Evolutionary conservation across 1,284 basidiomycete genomes (phyloP).

Genomic region (Irpex sp.): DNA sequence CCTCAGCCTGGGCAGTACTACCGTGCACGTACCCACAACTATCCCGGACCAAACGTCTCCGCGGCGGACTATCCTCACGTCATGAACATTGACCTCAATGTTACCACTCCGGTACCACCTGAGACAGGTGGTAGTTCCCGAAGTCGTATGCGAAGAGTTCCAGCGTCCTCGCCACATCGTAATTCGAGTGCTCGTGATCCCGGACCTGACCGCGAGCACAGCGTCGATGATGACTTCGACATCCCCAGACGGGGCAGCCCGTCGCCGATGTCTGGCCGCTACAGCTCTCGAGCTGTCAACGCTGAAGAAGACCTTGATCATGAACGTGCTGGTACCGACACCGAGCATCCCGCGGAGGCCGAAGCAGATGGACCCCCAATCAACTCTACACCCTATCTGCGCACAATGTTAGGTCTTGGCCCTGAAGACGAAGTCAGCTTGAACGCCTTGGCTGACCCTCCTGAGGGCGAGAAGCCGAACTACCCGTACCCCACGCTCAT

Average conservation of each 20-base stretch:
- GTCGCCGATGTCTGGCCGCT: not conserved
- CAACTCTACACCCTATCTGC: slow-evolving; percentile 44
- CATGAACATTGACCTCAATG: slow-evolving; percentile 3
- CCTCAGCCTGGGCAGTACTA: slow-evolving; percentile 1
- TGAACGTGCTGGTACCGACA: not conserved
- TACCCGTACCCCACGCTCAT: slow-evolving; percentile 58
- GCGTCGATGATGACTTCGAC: not conserved
- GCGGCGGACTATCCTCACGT: slow-evolving; percentile 6
- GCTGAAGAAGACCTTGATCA: not conserved
- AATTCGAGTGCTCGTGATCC: not conserved
- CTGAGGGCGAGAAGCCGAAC: slow-evolving; percentile 46
- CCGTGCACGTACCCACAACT: slow-evolving; percentile 6
- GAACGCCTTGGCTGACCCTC: slow-evolving; percentile 48
- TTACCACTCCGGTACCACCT: not conserved
- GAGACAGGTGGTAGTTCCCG: not conserved
- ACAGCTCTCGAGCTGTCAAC: not conserved
- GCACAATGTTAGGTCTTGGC: slow-evolving; percentile 42
- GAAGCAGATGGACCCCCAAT: slow-evolving; percentile 10
- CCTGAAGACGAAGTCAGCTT: slow-evolving; percentile 40
- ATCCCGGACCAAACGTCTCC: slow-evolving; percentile 2
- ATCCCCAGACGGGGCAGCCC: not conserved
- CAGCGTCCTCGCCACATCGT: not conserved
- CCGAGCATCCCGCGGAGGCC: not conserved
- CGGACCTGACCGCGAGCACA: not conserved
- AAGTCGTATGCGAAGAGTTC: not conserved